Evolutionary conservation across 371 early-diverging fungal species (phyloP), one percentile per base, ranked within the genome.

Genomic region (Mucor indicus): DNA sequence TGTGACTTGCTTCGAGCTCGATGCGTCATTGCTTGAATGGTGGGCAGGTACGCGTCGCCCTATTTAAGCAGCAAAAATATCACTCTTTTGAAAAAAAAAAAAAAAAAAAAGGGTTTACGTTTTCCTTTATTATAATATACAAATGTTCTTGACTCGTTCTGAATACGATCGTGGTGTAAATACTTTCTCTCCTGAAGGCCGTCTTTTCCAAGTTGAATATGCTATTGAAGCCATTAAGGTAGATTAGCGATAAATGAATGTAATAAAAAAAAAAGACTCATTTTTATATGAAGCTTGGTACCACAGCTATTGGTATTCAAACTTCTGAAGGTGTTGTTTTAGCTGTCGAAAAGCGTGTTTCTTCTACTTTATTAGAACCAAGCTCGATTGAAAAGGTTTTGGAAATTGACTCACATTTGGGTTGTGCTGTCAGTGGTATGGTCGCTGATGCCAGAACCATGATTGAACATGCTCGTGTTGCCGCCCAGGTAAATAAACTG

Each of bases 171-270:
- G 97, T 57, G 98, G 98, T 44, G 98, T 98, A 55, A 98, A 96
- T 75, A 98, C 98, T 36, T 98, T 98, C 75, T 95, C 95, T 30
- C 98, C 98, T 43, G 98, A 98, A 74, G 98, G 98, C 45, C 93
- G 98, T 57, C 81, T 98, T 47, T 98, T 97, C 85, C 98, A 98
- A 69, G 98, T 98, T 49, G 98, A 98, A 77, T 98, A 98, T 67
- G 98, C 98, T 48, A 92, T 97, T 58, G 98, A 98, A 67, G 98
- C 98, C 48, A 97, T 98, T 79, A 98, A 98, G 86, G 96, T 93
- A 72, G 12, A 38, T 6, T 16, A 7, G 7, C 10, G n/a, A 42
- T 17, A 25, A 22, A 27, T 64, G 29, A 27, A 27, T 27, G 29
- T n/a, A 27, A 27, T 27, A 27, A 5, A 27, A 7, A 11, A 7